Evolutionary conservation across 805 yeast species (phyloP).

Genomic region (Monosporozyma yasuniensis): DNA sequence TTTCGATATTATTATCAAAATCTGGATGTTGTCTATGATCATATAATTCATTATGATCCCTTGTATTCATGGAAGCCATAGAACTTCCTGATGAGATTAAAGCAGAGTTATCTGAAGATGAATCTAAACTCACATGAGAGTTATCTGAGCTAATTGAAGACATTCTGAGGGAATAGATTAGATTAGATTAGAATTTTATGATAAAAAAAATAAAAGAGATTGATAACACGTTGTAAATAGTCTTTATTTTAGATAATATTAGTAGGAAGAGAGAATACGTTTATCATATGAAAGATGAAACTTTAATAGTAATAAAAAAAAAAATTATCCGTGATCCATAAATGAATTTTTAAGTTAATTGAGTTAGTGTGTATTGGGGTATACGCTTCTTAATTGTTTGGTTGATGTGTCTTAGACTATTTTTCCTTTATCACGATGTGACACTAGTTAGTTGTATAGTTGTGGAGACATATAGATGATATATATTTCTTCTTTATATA

Average conservation of each 20-base stretch:
- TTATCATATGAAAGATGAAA: background rate
- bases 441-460: background rate
- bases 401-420: background rate
- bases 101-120: constrained; percentile 15
- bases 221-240: background rate
- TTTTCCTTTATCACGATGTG: background rate
- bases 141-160: constrained; percentile 5
- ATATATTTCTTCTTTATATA: background rate
- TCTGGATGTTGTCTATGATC: constrained; percentile 45
- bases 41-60: constrained; percentile 32
- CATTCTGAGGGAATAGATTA: background rate
- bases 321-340: background rate
- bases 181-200: background rate
- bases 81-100: constrained; percentile 24
- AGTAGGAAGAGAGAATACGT: background rate
- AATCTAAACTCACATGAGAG: constrained; percentile 1
- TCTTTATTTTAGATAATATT: background rate
- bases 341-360: background rate
- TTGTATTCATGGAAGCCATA: constrained; percentile 33
- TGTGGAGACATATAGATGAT: background rate
- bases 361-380: background rate
- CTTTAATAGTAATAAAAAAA: background rate
- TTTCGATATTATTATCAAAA: constrained; percentile 25
- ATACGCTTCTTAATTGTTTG: background rate
- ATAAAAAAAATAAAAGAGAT: background rate